Evolutionary conservation across 768 basidiomycete species (phyloP).

Genomic region (Porpolomopsis calyptriformis): DNA sequence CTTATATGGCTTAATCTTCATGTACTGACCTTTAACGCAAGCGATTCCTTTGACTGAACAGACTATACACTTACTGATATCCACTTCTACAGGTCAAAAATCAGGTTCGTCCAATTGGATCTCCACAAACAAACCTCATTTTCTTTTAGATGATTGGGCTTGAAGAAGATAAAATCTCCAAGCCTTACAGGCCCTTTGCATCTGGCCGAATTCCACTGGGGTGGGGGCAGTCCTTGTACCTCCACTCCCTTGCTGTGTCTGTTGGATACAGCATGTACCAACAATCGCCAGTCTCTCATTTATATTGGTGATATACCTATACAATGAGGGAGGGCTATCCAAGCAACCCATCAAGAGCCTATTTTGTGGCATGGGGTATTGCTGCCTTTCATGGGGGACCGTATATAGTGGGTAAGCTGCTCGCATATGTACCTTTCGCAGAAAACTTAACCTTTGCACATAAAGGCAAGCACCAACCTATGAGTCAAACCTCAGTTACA

Average conservation of each 20-base stretch:
- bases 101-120: constrained; percentile 6
- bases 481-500: constrained; percentile 9
- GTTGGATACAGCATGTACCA: constrained; percentile 10
- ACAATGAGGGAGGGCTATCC: constrained; percentile 14
- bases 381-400: constrained; percentile 17
- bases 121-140: not conserved
- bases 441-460: too few relatives aligned
- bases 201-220: constrained; percentile 13
- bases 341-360: constrained; percentile 13
- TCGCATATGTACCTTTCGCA: too few relatives aligned
- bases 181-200: constrained; percentile 15
- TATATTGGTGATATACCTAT: constrained; percentile 13
- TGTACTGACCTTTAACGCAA: constrained; percentile 11
- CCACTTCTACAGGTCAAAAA: constrained; percentile 11
- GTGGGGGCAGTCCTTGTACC: constrained; percentile 11
- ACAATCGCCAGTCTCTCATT: constrained; percentile 11
- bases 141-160: constrained; percentile 11
- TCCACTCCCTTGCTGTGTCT: constrained; percentile 5
- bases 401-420: constrained; percentile 13
- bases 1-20: constrained; percentile 12
- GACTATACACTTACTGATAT: not conserved
- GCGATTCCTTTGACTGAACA: not conserved
- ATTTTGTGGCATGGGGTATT: constrained; percentile 14
- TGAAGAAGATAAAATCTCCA: constrained; percentile 15
- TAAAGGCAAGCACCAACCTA: constrained; percentile 12